Percentiles rank a stretch among this genome's conserved stretches.
These are phyloP conservation scores for Penicillium tannophilum DNA, from an alignment of 495 filamentous ascomycete genomes.

Conservation along the genomic window DNA sequence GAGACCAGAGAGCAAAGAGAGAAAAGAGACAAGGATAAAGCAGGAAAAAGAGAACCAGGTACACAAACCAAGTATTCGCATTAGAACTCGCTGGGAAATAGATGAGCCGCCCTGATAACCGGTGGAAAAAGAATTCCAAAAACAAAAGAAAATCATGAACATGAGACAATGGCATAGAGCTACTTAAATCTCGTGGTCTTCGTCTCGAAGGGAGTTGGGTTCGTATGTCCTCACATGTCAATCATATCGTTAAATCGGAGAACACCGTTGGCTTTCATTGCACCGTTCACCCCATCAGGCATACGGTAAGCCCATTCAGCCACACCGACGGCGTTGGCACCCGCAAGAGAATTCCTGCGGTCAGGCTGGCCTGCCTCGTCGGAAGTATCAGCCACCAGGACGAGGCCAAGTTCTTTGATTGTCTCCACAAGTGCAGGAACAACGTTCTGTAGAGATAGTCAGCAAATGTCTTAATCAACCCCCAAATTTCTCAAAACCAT, in stretches of 20 bases:
- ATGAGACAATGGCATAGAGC: constrained; percentile 15
- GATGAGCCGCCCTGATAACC: constrained; percentile 9
- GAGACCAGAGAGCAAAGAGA: constrained; percentile 1
- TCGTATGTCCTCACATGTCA: constrained; percentile 67
- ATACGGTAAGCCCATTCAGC: constrained; percentile 51
- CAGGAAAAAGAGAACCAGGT: constrained; percentile 3
- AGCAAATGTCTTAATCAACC: constrained; percentile 15
- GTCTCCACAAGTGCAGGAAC: constrained; percentile 89
- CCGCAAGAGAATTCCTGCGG: constrained; percentile 48
- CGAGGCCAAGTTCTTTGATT: constrained; percentile 91
- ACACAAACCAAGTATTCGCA: constrained; percentile 6
- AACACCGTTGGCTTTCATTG: constrained; percentile 82
- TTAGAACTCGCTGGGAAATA: constrained; percentile 2
- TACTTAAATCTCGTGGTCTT: constrained; percentile 27
- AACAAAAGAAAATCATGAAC: constrained; percentile 17
- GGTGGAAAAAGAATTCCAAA: background rate
- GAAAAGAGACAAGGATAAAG: constrained; percentile 7
- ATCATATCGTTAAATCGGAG: constrained; percentile 92
- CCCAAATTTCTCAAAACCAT: background rate
- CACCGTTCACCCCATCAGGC: constrained; percentile 77
- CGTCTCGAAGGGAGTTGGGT: constrained; percentile 17
- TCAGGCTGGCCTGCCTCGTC: constrained; percentile 40
- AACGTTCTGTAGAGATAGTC: constrained; percentile 64
- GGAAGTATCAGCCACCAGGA: constrained; percentile 87
- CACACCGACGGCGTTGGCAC: constrained; percentile 45